These are phyloP conservation scores for Carex sylvatica DNA, from an alignment of 202 grass and related monocot species.

Conservation along the genomic window DNA sequence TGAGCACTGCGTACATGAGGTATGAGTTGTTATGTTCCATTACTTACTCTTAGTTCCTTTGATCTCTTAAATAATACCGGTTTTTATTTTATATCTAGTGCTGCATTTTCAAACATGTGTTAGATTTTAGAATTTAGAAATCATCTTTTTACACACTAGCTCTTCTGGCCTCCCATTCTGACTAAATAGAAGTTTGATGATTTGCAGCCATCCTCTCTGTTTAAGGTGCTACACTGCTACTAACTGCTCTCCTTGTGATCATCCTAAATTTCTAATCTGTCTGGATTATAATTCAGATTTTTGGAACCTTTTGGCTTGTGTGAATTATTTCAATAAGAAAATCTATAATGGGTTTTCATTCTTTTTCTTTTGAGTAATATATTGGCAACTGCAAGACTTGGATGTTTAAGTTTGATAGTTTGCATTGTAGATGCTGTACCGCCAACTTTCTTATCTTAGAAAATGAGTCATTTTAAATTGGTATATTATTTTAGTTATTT, in stretches of 20 bases:
- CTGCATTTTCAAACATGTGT: background rate
- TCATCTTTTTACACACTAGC: background rate
- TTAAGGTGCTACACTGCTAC: background rate
- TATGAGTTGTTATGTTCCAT: conserved; percentile 13
- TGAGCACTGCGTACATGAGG: conserved; percentile 88
- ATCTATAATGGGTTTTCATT: background rate
- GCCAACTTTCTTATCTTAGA: background rate
- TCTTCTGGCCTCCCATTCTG: background rate
- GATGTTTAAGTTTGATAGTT: background rate
- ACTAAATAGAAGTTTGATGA: background rate
- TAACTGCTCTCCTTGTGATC: background rate
- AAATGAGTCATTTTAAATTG: background rate
- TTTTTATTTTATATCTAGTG: background rate
- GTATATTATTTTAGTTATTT: background rate
- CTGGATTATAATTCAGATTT: background rate
- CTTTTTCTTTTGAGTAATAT: background rate
- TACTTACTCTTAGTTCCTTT: background rate
- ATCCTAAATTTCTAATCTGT: background rate
- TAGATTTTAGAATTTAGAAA: background rate
- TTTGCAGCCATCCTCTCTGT: background rate
- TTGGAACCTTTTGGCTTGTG: background rate
- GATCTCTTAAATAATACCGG: background rate
- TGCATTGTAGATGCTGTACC: background rate
- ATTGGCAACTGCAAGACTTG: background rate
- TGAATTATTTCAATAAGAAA: background rate